These are phyloP conservation scores for Sanghuangporus baumii DNA, from an alignment of 1,284 basidiomycete species.

Conservation along the genomic window DNA sequence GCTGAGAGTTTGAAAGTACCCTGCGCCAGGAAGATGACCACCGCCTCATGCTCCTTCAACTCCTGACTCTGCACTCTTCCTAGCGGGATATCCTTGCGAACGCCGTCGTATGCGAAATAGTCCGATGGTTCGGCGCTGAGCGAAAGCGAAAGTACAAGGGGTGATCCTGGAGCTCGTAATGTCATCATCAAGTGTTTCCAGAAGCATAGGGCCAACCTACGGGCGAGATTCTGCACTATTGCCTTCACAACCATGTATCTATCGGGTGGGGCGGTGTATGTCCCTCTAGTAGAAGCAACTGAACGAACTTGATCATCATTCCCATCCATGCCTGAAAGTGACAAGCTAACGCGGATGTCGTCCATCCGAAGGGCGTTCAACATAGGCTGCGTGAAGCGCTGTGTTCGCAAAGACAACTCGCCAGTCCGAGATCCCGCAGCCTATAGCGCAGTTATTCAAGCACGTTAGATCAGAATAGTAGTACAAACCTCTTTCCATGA, in stretches of 20 bases:
- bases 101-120: conserved; percentile 67
- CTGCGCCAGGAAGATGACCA: conserved; percentile 69
- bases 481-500: conserved; percentile 77
- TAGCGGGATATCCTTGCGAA: conserved; percentile 51
- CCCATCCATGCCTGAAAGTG: conserved; percentile 32
- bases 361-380: conserved; percentile 67
- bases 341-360: conserved; percentile 54
- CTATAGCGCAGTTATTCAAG: conserved; percentile 33
- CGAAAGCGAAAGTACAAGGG: conserved; percentile 48
- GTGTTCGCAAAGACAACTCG: conserved; percentile 68
- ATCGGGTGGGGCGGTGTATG: conserved; percentile 31
- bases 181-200: background rate
- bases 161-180: conserved; percentile 34
- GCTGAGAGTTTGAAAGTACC: conserved; percentile 69
- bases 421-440: conserved; percentile 71
- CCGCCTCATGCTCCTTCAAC: conserved; percentile 46
- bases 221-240: conserved; percentile 21
- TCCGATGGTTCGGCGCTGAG: conserved; percentile 52
- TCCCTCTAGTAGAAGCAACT: conserved; percentile 45
- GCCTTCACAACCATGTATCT: conserved; percentile 23
- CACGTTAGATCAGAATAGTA: background rate
- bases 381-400: conserved; percentile 72
- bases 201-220: conserved; percentile 15
- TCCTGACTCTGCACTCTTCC: conserved; percentile 51
- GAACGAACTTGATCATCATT: conserved; percentile 22